Base-by-base conservation (phyloP, 108 stramenopile genomes). In the Stephanodiscus triporus region DNA sequence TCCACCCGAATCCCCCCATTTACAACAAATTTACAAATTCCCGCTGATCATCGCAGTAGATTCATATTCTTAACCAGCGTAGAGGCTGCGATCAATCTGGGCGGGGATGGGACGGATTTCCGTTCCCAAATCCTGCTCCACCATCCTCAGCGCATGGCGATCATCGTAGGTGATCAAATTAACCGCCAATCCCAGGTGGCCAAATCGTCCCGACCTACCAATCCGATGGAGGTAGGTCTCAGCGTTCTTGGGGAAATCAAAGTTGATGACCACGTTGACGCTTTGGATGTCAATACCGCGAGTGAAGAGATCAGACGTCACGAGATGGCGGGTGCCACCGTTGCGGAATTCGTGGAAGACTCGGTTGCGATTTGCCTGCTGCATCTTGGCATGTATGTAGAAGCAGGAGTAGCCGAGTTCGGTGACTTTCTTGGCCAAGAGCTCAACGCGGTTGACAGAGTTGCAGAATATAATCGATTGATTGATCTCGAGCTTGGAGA, bases 301-400 rank as follows among this genome's bases (percentile, higher is more conserved):
- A 6, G 97, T 97, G 73, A 99, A 99, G 32, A 99, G 88, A 76
- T 99, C 99, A 16, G 91, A 91, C 19, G 95, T 93, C n/a, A 99
- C 99, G 26, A 99, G 88, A 79, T 97, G 97, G 38, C 99, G 87
- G 49, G 98, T 98, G 14, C 94, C 95, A 30, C 98, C 97, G 68
- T 98, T 97, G 70, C 98, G 93, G 88, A 99, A 99, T 77, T 98
- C 98, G 79, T 99, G 98, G 82, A 99, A 99, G 50, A 99, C 98
- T 36, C 97, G 84, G 83, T 99, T 99, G 48, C 99, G 88, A 80
- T 98, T 96, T 4, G 94, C 86, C 76, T 99, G 99, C 71, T 98
- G 96, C 98, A 99, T 99, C 74, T 97, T 97, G 54, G 99, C 97
- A 76, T 99, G 99, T 77, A 99, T 99, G 81, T 99, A 99, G 86